Base-by-base conservation (phyloP, 768 basidiomycete genomes). In the Candolleomyces aberdarensis region DNA sequence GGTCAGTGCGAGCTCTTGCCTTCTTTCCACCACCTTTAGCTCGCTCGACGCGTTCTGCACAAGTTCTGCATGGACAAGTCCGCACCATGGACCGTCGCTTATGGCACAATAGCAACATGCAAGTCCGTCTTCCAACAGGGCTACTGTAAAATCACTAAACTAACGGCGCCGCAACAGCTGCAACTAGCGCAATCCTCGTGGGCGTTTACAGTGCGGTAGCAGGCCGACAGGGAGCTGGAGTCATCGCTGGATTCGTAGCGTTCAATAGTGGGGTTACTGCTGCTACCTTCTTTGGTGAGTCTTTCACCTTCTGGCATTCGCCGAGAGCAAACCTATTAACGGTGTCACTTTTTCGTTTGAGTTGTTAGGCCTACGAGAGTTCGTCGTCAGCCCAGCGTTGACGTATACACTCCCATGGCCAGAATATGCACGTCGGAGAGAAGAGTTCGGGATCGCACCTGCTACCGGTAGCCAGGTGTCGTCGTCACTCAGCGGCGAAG, bases 361-460 rank as follows among this genome's bases (percentile, higher is more conserved):
- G n/a, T n/a, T n/a, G n/a, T n/a, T n/a, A 94, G 94, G 84, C 60
- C 70, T 89, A 56, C 84, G 92, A 62, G 94, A 94, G 78, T 91
- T 86, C 68, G 67, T 83, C n/a, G 74, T 93, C 54, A 83, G 83
- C 49, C 94, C 94, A 0, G 60, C 83, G 1, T 73, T 93, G 47
- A 74, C 80, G 9, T 72, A 73, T 22, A 71, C 72, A 0, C 68
- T 80, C n/a, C 72, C 80, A 2, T 80, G 76, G 66, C 72, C 74
- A 46, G 81, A 84, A 62, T 85, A 85, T 66, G 74, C 73, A 57
- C 74, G 78, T 57, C 77, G 77, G 69, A 73, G 74, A 61, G 67
- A 67, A 58, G 70, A 75, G 20, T 62, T 72, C 5, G 70, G 61
- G 44, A 64, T 71, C 3, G 9, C 19, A 29, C 9, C 14, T 4